Conservation (phyloP, 2,329 filamentous ascomycete genomes). For the Metarhizium robertsii region DNA sequence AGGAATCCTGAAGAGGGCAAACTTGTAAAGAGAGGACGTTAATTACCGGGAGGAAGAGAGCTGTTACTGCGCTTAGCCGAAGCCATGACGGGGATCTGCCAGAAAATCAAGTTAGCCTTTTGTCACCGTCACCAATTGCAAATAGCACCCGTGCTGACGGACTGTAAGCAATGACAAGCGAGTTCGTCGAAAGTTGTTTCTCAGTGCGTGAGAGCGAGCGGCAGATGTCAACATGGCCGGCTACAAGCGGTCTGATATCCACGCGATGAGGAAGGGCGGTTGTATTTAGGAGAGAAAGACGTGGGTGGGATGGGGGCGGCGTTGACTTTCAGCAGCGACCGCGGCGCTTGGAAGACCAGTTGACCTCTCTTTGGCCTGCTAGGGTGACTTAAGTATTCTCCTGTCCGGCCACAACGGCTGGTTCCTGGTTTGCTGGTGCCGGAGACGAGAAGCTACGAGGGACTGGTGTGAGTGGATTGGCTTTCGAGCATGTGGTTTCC, state of each 20-base stretch:
- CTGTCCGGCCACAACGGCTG: background rate
- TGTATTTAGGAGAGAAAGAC: background rate
- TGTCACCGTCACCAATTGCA: background rate
- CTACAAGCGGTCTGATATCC: constrained; percentile 1
- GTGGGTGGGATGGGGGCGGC: background rate
- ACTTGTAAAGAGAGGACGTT: background rate
- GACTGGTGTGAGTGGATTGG: background rate
- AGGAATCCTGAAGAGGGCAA: background rate
- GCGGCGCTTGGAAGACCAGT: background rate
- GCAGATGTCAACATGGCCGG: constrained; percentile 26
- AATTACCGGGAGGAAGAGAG: constrained; percentile 43
- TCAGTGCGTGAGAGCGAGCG: constrained; percentile 22
- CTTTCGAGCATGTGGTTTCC: too few relatives aligned
- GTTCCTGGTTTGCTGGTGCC: background rate
- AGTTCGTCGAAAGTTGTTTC: constrained; percentile 23
- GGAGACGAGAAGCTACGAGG: background rate
- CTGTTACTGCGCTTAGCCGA: constrained; percentile 45
- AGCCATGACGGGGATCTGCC: constrained; percentile 36
- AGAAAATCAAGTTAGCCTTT: background rate
- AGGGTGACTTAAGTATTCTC: background rate
- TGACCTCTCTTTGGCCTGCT: background rate
- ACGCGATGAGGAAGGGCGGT: background rate
- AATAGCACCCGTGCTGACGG: background rate
- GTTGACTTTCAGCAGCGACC: constrained; percentile 2
- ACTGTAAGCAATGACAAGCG: constrained; percentile 12